Percentiles rank a stretch among this genome's conserved stretches.
Conservation (phyloP, 345 rosid genomes). For the Eucalyptus coolabah region DNA sequence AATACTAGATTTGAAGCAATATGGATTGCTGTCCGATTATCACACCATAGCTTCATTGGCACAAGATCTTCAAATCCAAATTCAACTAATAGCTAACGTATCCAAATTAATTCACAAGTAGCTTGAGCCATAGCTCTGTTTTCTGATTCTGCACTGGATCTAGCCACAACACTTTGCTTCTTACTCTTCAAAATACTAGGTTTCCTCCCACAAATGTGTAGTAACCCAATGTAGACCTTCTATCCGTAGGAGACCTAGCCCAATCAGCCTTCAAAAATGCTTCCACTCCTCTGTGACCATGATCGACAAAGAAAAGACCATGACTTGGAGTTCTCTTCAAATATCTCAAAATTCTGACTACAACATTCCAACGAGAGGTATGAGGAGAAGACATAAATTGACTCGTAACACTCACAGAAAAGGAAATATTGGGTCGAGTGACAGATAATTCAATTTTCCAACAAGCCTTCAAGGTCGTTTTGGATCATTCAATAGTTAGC, state of each 20-base stretch:
- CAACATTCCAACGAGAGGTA: too few species aligned
- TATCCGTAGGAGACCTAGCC: not conserved
- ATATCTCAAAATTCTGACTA: too few species aligned
- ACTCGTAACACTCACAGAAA: too few species aligned
- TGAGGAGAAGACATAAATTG: too few species aligned
- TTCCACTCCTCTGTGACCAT: not conserved
- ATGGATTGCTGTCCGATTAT: too few species aligned
- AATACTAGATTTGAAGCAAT: too few species aligned
- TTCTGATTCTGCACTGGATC: not conserved
- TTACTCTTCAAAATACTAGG: not conserved
- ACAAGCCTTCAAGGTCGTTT: too few species aligned
- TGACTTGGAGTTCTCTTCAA: too few species aligned
- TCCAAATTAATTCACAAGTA: not conserved
- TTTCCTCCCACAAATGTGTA: not conserved
- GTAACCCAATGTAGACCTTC: not conserved
- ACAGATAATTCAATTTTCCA: not conserved
- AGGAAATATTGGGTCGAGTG: too few species aligned
- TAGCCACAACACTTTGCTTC: not conserved
- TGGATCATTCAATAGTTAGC: not conserved
- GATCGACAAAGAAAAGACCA: too few species aligned
- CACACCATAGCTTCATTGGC: not conserved
- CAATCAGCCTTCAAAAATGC: not conserved
- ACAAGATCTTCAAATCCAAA: not conserved
- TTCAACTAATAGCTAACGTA: not conserved
- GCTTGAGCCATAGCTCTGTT: not conserved